Conservation (phyloP, 495 filamentous ascomycete genomes). For the Xylaria curta region DNA sequence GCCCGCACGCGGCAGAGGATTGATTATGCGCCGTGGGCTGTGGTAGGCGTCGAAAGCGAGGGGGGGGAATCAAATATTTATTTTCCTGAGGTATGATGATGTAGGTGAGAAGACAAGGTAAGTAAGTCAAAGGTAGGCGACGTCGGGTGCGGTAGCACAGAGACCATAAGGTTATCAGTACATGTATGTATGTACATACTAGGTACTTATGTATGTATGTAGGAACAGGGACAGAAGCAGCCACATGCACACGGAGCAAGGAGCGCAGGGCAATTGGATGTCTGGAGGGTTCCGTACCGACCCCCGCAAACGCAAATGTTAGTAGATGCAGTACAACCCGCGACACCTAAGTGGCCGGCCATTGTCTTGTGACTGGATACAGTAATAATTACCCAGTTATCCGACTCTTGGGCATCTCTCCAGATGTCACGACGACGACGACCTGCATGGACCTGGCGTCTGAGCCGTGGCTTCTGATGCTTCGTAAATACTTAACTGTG, state of each 20-base stretch:
- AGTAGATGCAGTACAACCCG: neutral
- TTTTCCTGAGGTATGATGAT: slow-evolving; percentile 5
- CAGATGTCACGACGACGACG: neutral
- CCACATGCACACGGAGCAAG: neutral
- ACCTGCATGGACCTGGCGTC: neutral
- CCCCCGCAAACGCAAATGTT: slow-evolving; percentile 16
- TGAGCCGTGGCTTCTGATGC: neutral
- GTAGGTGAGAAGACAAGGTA: neutral
- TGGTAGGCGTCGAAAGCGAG: slow-evolving; percentile 7
- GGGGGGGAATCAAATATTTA: slow-evolving; percentile 13
- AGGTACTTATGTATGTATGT: too few relatives aligned
- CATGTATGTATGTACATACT: neutral
- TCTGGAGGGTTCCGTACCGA: slow-evolving; percentile 15
- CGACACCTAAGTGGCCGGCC: neutral
- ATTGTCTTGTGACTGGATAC: slow-evolving; percentile 16
- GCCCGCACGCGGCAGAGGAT: neutral
- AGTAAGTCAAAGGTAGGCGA: neutral
- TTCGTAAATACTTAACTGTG: too few relatives aligned
- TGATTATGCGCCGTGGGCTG: neutral
- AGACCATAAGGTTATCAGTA: neutral
- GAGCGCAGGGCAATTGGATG: neutral
- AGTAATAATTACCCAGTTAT: slow-evolving; percentile 16
- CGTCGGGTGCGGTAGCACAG: neutral
- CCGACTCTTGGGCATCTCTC: slow-evolving; percentile 6
- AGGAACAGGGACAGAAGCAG: neutral